Evolutionary conservation across 75 land plant genomes (phyloP).

Genomic region (Chamaecyparis obtusa): DNA sequence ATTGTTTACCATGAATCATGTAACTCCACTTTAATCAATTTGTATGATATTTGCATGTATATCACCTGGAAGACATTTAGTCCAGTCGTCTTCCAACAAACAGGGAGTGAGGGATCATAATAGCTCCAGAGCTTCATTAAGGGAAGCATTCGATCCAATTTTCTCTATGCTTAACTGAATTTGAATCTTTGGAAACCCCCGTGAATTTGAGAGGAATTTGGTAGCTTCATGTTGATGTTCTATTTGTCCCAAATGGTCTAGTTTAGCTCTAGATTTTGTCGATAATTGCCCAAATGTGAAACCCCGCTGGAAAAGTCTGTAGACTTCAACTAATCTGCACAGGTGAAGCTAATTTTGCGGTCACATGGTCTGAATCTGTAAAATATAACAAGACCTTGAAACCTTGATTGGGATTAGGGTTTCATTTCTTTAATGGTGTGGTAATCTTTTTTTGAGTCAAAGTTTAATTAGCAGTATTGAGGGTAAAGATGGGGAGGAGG

Average conservation of each 20-base stretch:
- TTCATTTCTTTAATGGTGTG: background rate
- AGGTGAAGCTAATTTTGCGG: background rate
- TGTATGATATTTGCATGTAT: background rate
- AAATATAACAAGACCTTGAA: background rate
- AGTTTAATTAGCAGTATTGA: background rate
- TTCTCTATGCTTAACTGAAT: background rate
- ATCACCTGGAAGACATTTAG: background rate
- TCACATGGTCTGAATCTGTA: background rate
- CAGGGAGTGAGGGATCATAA: background rate
- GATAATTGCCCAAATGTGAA: background rate
- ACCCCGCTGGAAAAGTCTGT: background rate
- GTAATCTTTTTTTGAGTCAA: background rate
- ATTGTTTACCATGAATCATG: background rate
- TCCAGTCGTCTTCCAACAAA: background rate
- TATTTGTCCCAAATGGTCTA: background rate
- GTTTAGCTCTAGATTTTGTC: background rate
- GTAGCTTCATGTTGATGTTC: background rate
- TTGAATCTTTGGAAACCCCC: background rate
- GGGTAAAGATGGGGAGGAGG: background rate
- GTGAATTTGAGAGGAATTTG: background rate
- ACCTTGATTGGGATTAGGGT: background rate
- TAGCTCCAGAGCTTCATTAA: background rate
- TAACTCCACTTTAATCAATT: background rate
- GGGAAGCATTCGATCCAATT: background rate
- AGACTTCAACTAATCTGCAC: background rate